A percentile compares a stretch with the other conserved stretches of the same genome.
phyloP scores from a whole-genome alignment of 2,329 filamentous ascomycete species.

The Aureobasidium sp. region DNA sequence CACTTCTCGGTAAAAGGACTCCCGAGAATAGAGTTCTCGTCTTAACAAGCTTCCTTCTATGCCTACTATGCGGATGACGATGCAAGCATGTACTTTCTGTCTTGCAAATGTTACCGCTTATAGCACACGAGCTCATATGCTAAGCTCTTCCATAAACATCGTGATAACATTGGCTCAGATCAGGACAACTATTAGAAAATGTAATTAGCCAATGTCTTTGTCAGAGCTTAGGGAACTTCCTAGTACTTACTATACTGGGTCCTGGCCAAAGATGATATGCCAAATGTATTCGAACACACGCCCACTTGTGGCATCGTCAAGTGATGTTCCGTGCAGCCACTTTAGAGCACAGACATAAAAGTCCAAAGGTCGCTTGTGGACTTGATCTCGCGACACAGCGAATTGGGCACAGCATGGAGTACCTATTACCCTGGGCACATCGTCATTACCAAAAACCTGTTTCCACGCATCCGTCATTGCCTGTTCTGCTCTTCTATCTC shows the following conservation, averaged over 20 bases:
- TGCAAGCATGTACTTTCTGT: too few relatives aligned
- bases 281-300: slow-evolving; percentile 51
- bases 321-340: slow-evolving; percentile 42
- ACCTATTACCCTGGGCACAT: slow-evolving; percentile 38
- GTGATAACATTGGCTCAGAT: neutral
- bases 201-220: neutral
- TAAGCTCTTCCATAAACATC: neutral
- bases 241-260: neutral
- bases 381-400: slow-evolving; percentile 41
- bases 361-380: slow-evolving; percentile 36
- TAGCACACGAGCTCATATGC: neutral
- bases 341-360: slow-evolving; percentile 42
- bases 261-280: slow-evolving; percentile 30
- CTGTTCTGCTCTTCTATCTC: slow-evolving; percentile 17
- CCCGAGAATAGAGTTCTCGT: too few relatives aligned
- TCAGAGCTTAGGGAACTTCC: too few relatives aligned
- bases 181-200: neutral
- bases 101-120: too few relatives aligned
- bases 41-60: too few relatives aligned
- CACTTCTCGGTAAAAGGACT: too few relatives aligned
- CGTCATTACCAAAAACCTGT: neutral
- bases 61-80: too few relatives aligned
- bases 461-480: neutral
- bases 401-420: slow-evolving; percentile 50
- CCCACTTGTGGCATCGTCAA: slow-evolving; percentile 44